phyloP scores from a whole-genome alignment of 164 flowering plant species.

The Vitis riparia region DNA sequence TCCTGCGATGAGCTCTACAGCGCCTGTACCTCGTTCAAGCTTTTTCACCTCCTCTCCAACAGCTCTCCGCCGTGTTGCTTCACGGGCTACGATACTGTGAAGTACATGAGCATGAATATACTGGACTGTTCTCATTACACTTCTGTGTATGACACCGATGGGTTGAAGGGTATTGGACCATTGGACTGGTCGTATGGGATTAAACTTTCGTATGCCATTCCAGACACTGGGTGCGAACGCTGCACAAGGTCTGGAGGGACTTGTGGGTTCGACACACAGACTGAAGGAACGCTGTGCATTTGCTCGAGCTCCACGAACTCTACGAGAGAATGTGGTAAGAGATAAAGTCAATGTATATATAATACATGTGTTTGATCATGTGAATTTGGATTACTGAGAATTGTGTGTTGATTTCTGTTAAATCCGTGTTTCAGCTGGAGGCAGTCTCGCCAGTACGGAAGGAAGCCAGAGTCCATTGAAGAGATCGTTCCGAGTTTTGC shows the following conservation, averaged over 20 bases:
- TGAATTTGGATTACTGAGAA: neutral
- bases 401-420: neutral
- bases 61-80: conserved; percentile 69
- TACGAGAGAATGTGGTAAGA: conserved; percentile 73
- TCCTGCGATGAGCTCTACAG: conserved; percentile 81
- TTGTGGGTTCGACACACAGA: conserved; percentile 84
- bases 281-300: conserved; percentile 56
- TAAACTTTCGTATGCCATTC: conserved; percentile 50
- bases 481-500: conserved; percentile 1
- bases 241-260: conserved; percentile 70
- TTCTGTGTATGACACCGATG: conserved; percentile 47
- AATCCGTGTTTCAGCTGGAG: conserved; percentile 13
- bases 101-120: conserved; percentile 80
- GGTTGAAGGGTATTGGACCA: conserved; percentile 55
- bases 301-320: conserved; percentile 56
- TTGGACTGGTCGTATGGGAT: conserved; percentile 87
- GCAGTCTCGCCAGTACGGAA: neutral
- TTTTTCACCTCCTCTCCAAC: conserved; percentile 41
- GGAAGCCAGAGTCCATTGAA: neutral
- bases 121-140: conserved; percentile 89
- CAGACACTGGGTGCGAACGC: conserved; percentile 69
- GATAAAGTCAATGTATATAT: no score
- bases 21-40: conserved; percentile 51
- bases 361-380: no score
- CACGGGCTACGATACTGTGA: conserved; percentile 65